Base-by-base conservation (phyloP, 306 rosid species). In the Crotalaria pallida region DNA sequence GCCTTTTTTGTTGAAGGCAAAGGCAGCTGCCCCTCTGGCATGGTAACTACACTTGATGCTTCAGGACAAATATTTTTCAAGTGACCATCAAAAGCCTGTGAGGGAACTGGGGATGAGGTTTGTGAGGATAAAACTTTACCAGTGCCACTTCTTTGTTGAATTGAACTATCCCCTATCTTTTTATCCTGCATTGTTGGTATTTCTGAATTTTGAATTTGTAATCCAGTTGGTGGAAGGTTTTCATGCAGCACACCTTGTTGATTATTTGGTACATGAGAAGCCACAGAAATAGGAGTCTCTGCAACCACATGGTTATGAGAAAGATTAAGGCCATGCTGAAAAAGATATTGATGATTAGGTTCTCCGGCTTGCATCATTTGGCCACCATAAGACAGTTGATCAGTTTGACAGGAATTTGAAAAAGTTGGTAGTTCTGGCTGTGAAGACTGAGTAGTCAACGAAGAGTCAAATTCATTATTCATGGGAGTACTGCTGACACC, bases 131-230 rank as follows among this genome's bases (percentile, higher is more conserved):
- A 13, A 71, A 66, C 72, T 5, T 59, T 77, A 49, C 74, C 84
- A 52, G 77, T 75, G 72, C 72, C 81, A 83, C 71, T 85, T 41
- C 68, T 85, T 78, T 79, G 82, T 77, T 75, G 82, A 23, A 33
- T 19, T 40, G 80, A 82, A 69, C 71, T 64, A 52, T 85, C 87
- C 22, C 43, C 53, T 34, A 23, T 72, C 38, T 62, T 83, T 74
- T 76, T 84, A 55, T 65, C 73, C 58, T 65, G 83, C 60, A 21
- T 43, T 65, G 66, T 17, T 49, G 85, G 43, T 43, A 76, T 48
- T 80, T 87, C 87, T 1, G 79, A 72, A 74, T 56, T 83, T 38
- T 73, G 83, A 19, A 77, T 80, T 34, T 55, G 80, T 26, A 62
- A 78, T 63, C 82, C 87, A 66, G 73, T 44, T 11, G 67, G 48